Base-by-base conservation (phyloP, 108 stramenopile species). In the Pseudonitzschia delicatissima region DNA sequence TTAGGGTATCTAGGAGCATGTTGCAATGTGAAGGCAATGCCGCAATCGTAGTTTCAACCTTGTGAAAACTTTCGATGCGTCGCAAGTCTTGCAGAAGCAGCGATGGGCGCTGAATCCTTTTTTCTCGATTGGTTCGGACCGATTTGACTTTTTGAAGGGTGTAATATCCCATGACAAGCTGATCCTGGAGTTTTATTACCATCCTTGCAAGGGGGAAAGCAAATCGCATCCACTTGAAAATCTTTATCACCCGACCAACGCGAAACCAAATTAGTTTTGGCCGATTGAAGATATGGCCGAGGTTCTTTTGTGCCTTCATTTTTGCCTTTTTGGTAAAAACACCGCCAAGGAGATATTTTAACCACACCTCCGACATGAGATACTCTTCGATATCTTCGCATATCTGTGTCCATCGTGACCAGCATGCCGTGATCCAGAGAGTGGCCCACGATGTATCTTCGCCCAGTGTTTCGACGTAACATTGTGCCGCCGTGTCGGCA, bases 41-140 rank as follows among this genome's bases (percentile, higher is more conserved):
- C 12, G 50, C 50, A 23, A 51, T 51, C 0, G 50, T 51, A 13
- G 50, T 51, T 51, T 51, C 50, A 1, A 51, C 23, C 25, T 51
- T 51, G 11, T 51, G 50, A 51, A 51, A 51, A 25, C 50, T 51
- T 23, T 51, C 50, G 5, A 51, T 51, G 27, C 50, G 50, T 25
- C 25, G 20, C 27, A 51, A 51, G 25, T 51, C 50, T 13, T 0
- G 50, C 5, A 51, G 12, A 18, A 51, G 5, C 50, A 51, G 11
- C 27, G 50, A 51, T 18, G 50, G 50, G 3, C 23, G n/a, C 11
- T 25, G 23, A 6, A 51, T 18, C 13, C 23, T 25, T 51, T 28
- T 18, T 23, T 18, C 50, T 7, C 50, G 50, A 7, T 51, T 13
- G 5, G 5, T 13, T 0, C 25, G 12, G 20, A 23, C 20, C 12